Percentiles rank a stretch among this genome's conserved stretches.
phyloP scores from a whole-genome alignment of 2,329 filamentous ascomycete species.

The Phaeosphaeriaceae sp. region DNA sequence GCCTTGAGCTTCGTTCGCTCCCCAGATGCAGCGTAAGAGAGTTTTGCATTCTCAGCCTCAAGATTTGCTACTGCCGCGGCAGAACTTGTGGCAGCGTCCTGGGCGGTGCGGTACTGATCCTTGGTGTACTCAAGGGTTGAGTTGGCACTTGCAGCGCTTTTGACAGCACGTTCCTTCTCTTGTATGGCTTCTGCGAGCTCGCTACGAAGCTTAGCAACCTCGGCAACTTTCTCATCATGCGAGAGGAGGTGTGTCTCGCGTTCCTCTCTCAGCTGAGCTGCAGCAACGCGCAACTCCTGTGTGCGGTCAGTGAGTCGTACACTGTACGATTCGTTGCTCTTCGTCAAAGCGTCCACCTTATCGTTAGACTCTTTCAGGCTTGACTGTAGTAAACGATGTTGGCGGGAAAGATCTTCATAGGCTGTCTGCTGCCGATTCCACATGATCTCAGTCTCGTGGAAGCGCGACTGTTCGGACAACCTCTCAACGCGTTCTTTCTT shows the following conservation, averaged over 20 bases:
- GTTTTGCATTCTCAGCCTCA: constrained; percentile 16
- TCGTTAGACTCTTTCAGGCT: constrained; percentile 24
- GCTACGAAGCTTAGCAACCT: constrained; percentile 31
- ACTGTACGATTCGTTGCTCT: constrained; percentile 20
- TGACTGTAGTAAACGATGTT: constrained; percentile 23
- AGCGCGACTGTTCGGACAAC: constrained; percentile 17
- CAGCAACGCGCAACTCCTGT: constrained; percentile 17
- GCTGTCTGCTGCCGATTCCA: constrained; percentile 36
- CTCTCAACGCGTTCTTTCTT: constrained; percentile 14
- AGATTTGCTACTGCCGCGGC: constrained; percentile 19
- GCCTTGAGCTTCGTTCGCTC: constrained; percentile 24
- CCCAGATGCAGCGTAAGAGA: constrained; percentile 25
- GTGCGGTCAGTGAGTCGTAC: constrained; percentile 24
- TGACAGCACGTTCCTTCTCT: constrained; percentile 35
- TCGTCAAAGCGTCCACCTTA: constrained; percentile 21
- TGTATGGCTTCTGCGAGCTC: constrained; percentile 26
- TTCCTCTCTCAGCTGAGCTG: constrained; percentile 26
- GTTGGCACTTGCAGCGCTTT: constrained; percentile 39
- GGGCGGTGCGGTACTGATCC: constrained; percentile 58
- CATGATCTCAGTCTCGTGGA: constrained; percentile 20
- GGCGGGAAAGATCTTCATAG: constrained; percentile 31
- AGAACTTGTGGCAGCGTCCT: constrained; percentile 17
- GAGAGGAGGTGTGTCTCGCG: constrained; percentile 25
- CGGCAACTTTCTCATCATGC: constrained; percentile 27
- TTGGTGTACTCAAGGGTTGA: constrained; percentile 64